A percentile compares a stretch with the other conserved stretches of the same genome.
These are phyloP conservation scores for Globisporangium canariense DNA, from an alignment of 352 stramenopile genomes.

Conservation along the genomic window DNA sequence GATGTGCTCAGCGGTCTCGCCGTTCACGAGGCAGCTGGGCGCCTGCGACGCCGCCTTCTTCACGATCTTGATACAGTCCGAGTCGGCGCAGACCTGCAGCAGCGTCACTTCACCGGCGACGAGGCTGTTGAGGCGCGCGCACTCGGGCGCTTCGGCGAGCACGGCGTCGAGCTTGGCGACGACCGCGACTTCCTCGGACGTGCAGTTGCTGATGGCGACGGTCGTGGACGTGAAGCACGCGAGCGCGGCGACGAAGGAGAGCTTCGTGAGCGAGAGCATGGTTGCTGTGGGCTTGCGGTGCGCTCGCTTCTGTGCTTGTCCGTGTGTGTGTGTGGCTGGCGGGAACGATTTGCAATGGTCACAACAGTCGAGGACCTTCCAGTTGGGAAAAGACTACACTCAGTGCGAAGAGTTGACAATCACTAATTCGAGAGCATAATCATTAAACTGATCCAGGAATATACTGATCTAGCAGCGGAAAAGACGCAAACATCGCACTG, in stretches of 20 bases:
- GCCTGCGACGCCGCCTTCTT: conserved; percentile 14
- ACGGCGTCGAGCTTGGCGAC: conserved; percentile 12
- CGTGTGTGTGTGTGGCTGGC: not conserved
- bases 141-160: conserved; percentile 10
- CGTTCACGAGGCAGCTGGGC: conserved; percentile 13
- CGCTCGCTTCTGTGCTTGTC: too few species aligned
- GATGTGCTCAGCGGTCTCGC: conserved; percentile 9
- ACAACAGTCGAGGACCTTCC: not conserved
- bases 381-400: not conserved
- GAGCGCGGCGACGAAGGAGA: not conserved
- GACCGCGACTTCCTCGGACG: conserved; percentile 4
- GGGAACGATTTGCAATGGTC: not conserved
- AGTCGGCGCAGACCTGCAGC: conserved; percentile 15
- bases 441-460: not conserved
- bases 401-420: not conserved
- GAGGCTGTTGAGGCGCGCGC: conserved; percentile 18
- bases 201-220: conserved; percentile 14
- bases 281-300: not conserved
- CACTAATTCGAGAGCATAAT: too few species aligned
- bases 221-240: not conserved
- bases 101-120: conserved; percentile 11
- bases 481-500: not conserved
- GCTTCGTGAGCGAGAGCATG: conserved; percentile 9
- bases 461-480: not conserved
- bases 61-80: conserved; percentile 13